These are phyloP conservation scores for Hymenoscyphus linearis DNA, from an alignment of 2,329 filamentous ascomycete species.

Conservation along the genomic window DNA sequence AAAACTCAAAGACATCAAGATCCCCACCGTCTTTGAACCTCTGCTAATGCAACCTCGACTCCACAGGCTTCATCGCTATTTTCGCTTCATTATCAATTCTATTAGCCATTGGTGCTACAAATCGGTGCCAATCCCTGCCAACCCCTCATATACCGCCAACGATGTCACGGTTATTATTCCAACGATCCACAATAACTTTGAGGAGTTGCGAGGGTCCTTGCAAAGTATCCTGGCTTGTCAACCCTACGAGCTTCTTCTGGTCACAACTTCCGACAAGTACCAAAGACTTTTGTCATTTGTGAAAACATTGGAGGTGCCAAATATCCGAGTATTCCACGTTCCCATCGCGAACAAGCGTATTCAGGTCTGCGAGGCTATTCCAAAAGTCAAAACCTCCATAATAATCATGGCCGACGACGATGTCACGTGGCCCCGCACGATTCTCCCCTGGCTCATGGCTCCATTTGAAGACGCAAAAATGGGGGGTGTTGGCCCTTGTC, in stretches of 20 bases:
- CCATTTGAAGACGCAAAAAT: slow-evolving; percentile 82
- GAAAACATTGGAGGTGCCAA: slow-evolving; percentile 51
- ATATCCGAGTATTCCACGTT: slow-evolving; percentile 70
- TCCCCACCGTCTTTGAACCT: neutral
- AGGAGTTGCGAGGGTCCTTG: slow-evolving; percentile 77
- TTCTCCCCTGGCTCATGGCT: slow-evolving; percentile 86
- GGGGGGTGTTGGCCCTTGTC: slow-evolving; percentile 88
- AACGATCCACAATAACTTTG: slow-evolving; percentile 81
- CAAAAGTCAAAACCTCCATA: slow-evolving; percentile 74
- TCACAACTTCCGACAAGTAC: slow-evolving; percentile 79
- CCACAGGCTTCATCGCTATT: slow-evolving; percentile 76
- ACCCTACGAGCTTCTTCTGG: slow-evolving; percentile 71
- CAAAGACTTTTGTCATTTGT: slow-evolving; percentile 63
- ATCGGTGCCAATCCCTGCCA: slow-evolving; percentile 74
- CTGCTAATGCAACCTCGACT: neutral
- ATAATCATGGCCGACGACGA: slow-evolving; percentile 95
- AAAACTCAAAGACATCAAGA: neutral
- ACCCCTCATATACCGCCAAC: slow-evolving; percentile 60
- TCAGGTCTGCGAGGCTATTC: slow-evolving; percentile 87
- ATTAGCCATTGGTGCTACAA: slow-evolving; percentile 82
- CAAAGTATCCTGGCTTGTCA: slow-evolving; percentile 68
- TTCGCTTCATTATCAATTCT: slow-evolving; percentile 79
- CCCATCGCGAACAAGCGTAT: slow-evolving; percentile 90
- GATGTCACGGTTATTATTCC: slow-evolving; percentile 95
- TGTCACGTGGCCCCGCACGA: slow-evolving; percentile 82